A percentile compares a stretch with the other conserved stretches of the same genome.
These are phyloP conservation scores for Penicillium sp. DNA, from an alignment of 2,329 filamentous ascomycete species.

Conservation along the genomic window DNA sequence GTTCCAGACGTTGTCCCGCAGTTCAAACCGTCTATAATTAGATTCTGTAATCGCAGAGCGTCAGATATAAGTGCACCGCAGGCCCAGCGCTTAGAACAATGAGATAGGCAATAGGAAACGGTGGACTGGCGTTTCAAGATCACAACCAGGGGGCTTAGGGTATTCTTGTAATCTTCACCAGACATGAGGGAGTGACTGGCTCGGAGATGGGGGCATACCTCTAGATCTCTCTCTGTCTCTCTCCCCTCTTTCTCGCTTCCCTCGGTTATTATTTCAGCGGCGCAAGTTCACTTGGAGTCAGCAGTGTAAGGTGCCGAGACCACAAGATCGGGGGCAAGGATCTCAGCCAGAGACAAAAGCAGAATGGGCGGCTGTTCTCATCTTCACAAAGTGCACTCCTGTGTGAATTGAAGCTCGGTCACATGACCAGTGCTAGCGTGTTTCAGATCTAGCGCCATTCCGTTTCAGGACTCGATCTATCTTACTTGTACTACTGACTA, in stretches of 20 bases:
- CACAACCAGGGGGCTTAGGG: not conserved
- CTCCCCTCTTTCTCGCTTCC: not conserved
- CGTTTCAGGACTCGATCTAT: conserved; percentile 5
- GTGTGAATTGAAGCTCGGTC: conserved; percentile 18
- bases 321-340: not conserved
- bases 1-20: conserved; percentile 24
- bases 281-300: not conserved
- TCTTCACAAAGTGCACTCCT: conserved; percentile 2
- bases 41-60: conserved; percentile 23
- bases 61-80: conserved; percentile 24
- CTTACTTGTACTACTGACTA: not conserved
- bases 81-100: conserved; percentile 18
- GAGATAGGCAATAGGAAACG: not conserved
- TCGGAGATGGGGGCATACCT: conserved; percentile 22
- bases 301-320: not conserved
- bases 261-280: not conserved
- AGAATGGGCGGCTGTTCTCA: not conserved
- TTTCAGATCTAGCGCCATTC: conserved; percentile 27
- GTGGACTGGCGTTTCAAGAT: not conserved
- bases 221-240: not conserved
- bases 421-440: conserved; percentile 25
- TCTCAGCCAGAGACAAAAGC: conserved; percentile 2
- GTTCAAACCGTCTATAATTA: conserved; percentile 16
- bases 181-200: conserved; percentile 3
- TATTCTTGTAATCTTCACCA: not conserved